Evolutionary conservation across 1,284 basidiomycete species (phyloP).

Genomic region (Mycocalia duriaeana): DNA sequence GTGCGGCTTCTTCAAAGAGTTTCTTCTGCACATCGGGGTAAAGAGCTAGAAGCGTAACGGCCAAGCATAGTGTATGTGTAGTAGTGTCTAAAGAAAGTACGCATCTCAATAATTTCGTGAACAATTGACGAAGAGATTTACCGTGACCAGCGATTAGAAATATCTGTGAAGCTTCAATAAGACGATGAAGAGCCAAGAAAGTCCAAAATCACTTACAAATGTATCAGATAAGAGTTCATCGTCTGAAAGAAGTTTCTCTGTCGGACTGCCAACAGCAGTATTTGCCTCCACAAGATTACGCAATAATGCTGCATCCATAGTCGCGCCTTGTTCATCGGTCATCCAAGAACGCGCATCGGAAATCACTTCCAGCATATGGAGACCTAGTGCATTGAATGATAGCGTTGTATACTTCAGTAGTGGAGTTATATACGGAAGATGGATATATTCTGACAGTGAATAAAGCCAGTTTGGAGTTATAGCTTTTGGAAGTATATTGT

Average conservation of each 20-base stretch:
- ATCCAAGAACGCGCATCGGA: conserved; percentile 29
- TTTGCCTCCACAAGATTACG: conserved; percentile 43
- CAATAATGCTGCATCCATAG: conserved; percentile 31
- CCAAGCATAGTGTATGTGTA: conserved; percentile 38
- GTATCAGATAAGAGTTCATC: conserved; percentile 41
- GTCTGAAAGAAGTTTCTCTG: conserved; percentile 30
- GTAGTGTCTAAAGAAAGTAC: conserved; percentile 32
- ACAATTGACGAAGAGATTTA: conserved; percentile 7
- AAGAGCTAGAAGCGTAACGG: conserved; percentile 37
- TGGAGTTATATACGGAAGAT: not conserved
- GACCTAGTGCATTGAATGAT: conserved; percentile 29
- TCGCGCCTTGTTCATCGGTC: conserved; percentile 18
- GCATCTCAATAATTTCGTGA: not conserved
- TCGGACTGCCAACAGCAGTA: conserved; percentile 26
- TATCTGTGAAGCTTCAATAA: conserved; percentile 16
- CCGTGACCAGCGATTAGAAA: conserved; percentile 40
- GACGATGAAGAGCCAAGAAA: not conserved
- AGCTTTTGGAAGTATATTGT: conserved; percentile 4
- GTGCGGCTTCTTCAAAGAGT: conserved; percentile 33
- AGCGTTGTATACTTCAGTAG: conserved; percentile 12
- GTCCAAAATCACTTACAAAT: conserved; percentile 28
- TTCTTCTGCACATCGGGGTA: conserved; percentile 40
- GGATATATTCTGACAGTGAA: not conserved
- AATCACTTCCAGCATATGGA: conserved; percentile 37
- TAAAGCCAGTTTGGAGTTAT: conserved; percentile 1